Evolutionary conservation across 495 filamentous ascomycete species (phyloP).

Genomic region (Daldinia loculata): DNA sequence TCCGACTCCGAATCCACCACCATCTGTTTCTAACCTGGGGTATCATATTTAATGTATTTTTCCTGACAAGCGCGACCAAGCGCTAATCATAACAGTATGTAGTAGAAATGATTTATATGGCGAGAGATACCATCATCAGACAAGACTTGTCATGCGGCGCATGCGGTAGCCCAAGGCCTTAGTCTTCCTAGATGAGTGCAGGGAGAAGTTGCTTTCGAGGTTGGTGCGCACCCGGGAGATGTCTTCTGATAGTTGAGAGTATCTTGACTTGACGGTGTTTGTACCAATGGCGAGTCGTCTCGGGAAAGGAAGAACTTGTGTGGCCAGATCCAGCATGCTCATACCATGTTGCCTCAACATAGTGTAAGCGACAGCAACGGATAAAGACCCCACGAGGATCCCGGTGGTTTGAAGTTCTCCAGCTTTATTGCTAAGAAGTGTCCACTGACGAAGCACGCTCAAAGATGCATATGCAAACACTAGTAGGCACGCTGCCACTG

Average conservation of each 20-base stretch:
- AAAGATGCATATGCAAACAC: not conserved
- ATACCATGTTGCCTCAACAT: not conserved
- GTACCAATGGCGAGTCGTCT: conserved; percentile 9
- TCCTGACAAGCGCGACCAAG: not conserved
- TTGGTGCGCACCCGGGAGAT: conserved; percentile 6
- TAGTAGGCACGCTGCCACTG: conserved; percentile 11
- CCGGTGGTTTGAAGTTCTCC: not conserved
- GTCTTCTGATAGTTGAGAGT: not conserved
- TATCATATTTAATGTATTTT: conserved; percentile 9
- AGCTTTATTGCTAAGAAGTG: not conserved
- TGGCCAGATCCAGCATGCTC: conserved; percentile 9
- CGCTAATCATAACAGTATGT: not conserved
- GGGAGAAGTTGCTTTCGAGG: not conserved
- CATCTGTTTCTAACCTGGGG: conserved; percentile 11
- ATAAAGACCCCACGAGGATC: not conserved
- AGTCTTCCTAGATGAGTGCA: not conserved
- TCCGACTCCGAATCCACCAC: not conserved
- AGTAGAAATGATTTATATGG: not conserved
- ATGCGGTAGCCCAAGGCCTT: not conserved
- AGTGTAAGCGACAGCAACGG: not conserved
- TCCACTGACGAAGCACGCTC: not conserved
- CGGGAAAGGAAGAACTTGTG: conserved; percentile 17
- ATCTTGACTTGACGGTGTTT: conserved; percentile 5
- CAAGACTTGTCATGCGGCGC: conserved; percentile 4
- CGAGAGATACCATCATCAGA: not conserved